These are phyloP conservation scores for Fusarium continuum DNA, from an alignment of 2,329 filamentous ascomycete species.

Conservation along the genomic window DNA sequence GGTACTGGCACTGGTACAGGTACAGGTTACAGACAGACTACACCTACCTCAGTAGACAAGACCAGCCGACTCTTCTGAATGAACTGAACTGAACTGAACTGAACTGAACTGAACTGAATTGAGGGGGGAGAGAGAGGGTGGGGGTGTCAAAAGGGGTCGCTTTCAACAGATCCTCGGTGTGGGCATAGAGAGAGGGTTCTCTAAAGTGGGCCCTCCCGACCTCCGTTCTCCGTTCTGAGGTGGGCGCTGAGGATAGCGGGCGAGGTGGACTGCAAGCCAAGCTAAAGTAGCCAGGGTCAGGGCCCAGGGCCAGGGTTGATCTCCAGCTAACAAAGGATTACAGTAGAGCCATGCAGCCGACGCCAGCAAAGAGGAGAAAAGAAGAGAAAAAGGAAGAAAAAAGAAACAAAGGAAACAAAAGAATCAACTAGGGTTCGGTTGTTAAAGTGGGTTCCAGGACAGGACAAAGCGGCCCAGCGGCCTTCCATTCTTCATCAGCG, in stretches of 20 bases:
- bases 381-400: neutral
- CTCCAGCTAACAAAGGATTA: constrained; percentile 7
- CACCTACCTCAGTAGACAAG: constrained; percentile 4
- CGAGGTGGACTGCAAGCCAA: constrained; percentile 15
- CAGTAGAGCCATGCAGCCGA: no score
- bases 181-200: neutral
- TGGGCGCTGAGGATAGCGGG: constrained; percentile 41
- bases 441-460: neutral
- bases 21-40: neutral
- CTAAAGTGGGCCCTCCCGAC: constrained; percentile 22
- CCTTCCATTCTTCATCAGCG: neutral
- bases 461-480: neutral
- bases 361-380: neutral
- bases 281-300: constrained; percentile 15
- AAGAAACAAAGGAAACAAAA: neutral
- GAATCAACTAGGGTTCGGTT: neutral
- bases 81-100: neutral
- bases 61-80: constrained; percentile 16
- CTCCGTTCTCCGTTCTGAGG: constrained; percentile 23
- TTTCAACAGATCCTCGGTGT: constrained; percentile 7
- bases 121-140: constrained; percentile 12
- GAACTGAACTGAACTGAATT: neutral
- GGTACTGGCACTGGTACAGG: constrained; percentile 21
- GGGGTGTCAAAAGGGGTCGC: constrained; percentile 24
- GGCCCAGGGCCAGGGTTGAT: constrained; percentile 18